Base-by-base conservation (phyloP, 208 protist species). In the Sergeia podlipaevii region DNA sequence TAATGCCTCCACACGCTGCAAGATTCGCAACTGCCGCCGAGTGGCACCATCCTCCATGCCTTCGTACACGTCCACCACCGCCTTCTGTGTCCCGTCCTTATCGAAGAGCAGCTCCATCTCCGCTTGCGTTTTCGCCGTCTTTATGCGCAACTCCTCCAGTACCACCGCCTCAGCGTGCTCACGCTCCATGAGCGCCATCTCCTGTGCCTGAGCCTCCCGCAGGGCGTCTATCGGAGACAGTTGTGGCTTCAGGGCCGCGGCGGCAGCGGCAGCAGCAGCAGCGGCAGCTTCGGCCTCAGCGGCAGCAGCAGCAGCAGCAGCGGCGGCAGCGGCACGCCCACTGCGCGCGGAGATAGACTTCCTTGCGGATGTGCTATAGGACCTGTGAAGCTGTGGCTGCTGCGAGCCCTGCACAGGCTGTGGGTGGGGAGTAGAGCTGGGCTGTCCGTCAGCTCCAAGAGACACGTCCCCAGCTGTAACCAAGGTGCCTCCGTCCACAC, bases 51-150 rank as follows among this genome's bases (percentile, higher is more conserved):
- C 43, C 54, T 90, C 77, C 27, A 94, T 58, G 56, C 74, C 70
- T 21, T 46, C 63, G 58, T 90, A 94, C 8, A 86, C 74, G 27
- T 84, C 73, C 43, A 75, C 63, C 33, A 83, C 80, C 13, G 78
- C 81, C 28, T 47, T 62, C 32, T 73, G 57, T 3, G 67, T 74
- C n/a, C 62, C 65, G 18, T 80, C 39, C 29, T 75, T 77, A 37
- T 84, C 53, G 54, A 94, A 80, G 44, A 81, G 67, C 29, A 94
- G 43, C 8, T 71, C 30, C 69, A 94, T 84, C 24, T 89, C 82
- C 5, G 52, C 60, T 24, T 82, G 75, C 32, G 59, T 67, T 54
- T 90, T 67, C 30, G 43, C 52, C 6, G 72, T 74, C 27, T 57
- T 56, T 13, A 41, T 45, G 38, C 49, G 71, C 15, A 63, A 45